Evolutionary conservation across 1,284 basidiomycete species (phyloP), one percentile per base, ranked within the genome.

Genomic region (Ceratobasidium sp.): DNA sequence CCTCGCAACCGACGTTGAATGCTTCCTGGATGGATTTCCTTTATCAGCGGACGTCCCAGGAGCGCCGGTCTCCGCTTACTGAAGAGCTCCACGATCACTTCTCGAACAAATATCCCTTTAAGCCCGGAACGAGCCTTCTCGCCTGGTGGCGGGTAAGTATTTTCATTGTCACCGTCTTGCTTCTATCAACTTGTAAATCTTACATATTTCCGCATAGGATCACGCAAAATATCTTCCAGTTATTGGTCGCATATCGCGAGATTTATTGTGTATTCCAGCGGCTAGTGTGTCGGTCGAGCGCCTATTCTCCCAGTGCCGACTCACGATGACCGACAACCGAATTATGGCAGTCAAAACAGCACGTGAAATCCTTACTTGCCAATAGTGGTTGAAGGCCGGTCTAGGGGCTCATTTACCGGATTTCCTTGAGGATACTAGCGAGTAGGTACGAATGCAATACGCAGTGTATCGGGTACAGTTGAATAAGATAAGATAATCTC

Each of bases 251-350:
- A 65, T 77, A 11, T 58, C 76, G 2, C 54, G 67, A 10, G 76
- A 73, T 26, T n/a, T 64, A 28, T 53, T 77, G 2, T 54, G 20
- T 11, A 61, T 69, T 31, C 65, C 66, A 1, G 66, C 54, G 11
- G 60, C 68, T 8, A 77, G 67, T 31, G 61, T 77, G 20, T 77
- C 58, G 6, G 76, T 65, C 2, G 76, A 77, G 45, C 45, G 67
- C 6, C 33, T 77, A 10, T 77, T 77, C 33, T 77, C 76, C 6
- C 60, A 64, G 28, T 77, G 76, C 58, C 45, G 39, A 39, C 39
- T 56, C n/a, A 35, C 65, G 1, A 63, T 77, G 56, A 45, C 76
- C 3, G 76, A 77, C 45, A 23, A 49, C 20, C 39, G 58, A 7
- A 51, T 51, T 23, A 76, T 76, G 74, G 35, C 63, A 4, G 49